These are phyloP conservation scores for Colletotrichum brevisporum DNA, from an alignment of 2,329 filamentous ascomycete species.

Conservation along the genomic window DNA sequence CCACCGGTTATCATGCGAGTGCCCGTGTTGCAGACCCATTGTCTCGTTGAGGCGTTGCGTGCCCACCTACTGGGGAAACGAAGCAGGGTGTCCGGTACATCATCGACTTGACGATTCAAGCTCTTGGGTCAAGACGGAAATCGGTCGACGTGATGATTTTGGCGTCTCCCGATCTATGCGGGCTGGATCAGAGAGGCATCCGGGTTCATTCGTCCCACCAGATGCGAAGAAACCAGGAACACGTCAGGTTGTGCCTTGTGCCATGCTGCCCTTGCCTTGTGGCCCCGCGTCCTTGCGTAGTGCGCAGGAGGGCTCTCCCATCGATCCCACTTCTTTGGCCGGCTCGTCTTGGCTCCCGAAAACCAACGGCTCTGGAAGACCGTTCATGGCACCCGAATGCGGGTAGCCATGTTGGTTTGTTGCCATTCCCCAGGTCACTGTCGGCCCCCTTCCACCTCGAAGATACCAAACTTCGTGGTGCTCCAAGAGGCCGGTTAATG, in stretches of 20 bases:
- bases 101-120: too few species aligned
- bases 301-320: not conserved
- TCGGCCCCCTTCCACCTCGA: not conserved
- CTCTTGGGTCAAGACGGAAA: too few species aligned
- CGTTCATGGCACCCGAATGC: conserved; percentile 10
- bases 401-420: conserved; percentile 22
- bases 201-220: not conserved
- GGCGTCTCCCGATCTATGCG: not conserved
- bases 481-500: conserved; percentile 20
- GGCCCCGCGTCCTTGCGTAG: not conserved
- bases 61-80: not conserved
- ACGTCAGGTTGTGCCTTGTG: conserved; percentile 4
- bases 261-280: not conserved
- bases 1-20: conserved; percentile 26
- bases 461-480: conserved; percentile 9
- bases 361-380: conserved; percentile 10
- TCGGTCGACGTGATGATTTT: not conserved
- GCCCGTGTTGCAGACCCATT: conserved; percentile 26
- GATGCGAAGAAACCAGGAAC: not conserved
- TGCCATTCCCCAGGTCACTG: conserved; percentile 6
- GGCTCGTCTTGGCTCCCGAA: conserved; percentile 2
- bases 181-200: not conserved
- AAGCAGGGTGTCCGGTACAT: not conserved
- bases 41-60: not conserved
- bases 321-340: not conserved